Percentiles rank a stretch among this genome's conserved stretches.
Conservation (phyloP, 176 grass and related monocot species). For the Paspalum vaginatum region DNA sequence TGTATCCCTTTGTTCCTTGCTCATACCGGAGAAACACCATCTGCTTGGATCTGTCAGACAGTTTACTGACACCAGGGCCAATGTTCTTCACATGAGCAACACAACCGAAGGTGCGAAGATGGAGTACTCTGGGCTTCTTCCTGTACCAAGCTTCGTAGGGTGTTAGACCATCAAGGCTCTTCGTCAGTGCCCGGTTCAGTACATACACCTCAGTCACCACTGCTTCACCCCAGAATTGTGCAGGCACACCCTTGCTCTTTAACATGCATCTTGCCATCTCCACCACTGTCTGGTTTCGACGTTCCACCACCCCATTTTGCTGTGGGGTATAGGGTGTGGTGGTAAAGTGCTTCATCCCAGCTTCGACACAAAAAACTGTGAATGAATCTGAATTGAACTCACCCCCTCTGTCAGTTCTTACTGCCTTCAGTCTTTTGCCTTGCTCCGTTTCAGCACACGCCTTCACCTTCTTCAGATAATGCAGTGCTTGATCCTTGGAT, state of each 20-base stretch:
- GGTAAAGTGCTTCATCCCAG: background rate
- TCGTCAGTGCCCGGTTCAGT: background rate
- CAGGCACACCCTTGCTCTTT: background rate
- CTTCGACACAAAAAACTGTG: background rate
- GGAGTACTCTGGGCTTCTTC: background rate
- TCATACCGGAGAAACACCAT: background rate
- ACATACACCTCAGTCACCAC: background rate
- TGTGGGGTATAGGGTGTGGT: background rate
- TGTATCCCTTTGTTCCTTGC: background rate
- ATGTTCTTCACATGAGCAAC: background rate
- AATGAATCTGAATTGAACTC: background rate
- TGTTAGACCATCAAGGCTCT: background rate
- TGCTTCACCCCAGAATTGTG: background rate
- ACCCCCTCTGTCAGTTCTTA: background rate
- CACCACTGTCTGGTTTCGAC: background rate
- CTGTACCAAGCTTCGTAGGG: background rate
- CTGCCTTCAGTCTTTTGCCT: accelerated
- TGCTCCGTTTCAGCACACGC: background rate
- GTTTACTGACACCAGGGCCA: accelerated
- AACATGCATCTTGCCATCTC: background rate
- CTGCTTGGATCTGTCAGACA: accelerated
- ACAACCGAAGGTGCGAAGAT: background rate
- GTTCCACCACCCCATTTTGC: background rate
- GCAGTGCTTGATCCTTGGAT: background rate
- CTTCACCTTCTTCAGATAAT: background rate